Percentiles rank a stretch among this genome's conserved stretches.
Conservation (phyloP, 148 eudicot genomes). For the Gaultheria prostrata region DNA sequence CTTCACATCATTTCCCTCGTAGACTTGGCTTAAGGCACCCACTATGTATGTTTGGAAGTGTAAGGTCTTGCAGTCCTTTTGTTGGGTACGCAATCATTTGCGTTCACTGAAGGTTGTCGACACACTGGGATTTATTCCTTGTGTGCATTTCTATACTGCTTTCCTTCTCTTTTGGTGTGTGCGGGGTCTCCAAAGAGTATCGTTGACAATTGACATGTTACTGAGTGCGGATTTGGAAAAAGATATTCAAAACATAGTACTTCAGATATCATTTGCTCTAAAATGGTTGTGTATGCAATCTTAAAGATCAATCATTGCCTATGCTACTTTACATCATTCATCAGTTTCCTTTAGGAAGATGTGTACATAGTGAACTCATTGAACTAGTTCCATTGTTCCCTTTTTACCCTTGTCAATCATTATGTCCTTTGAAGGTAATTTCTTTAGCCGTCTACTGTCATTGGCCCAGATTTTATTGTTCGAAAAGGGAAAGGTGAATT, state of each 20-base stretch:
- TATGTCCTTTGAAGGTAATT: too few species aligned
- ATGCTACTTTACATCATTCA: background rate
- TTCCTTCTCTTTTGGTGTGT: background rate
- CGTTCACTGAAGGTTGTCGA: background rate
- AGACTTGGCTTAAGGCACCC: background rate
- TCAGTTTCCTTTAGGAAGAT: background rate
- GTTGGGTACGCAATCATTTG: background rate
- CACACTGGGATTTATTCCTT: background rate
- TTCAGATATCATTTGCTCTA: background rate
- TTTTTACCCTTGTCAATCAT: background rate
- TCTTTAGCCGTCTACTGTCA: background rate
- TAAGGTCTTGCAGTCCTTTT: background rate
- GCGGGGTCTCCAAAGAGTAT: background rate
- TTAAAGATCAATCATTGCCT: background rate
- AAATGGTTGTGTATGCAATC: background rate
- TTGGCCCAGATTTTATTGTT: background rate
- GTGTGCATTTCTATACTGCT: background rate
- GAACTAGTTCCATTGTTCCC: background rate
- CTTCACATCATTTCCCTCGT: slow-evolving; percentile 9
- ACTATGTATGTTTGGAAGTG: background rate
- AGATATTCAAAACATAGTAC: background rate
- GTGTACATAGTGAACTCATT: background rate
- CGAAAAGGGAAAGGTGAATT: background rate
- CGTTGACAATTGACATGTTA: background rate
- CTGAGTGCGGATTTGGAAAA: background rate